A percentile compares a stretch with the other conserved stretches of the same genome.
Conservation (phyloP, 495 filamentous ascomycete genomes). For the Parathielavia hyrcaniae region DNA sequence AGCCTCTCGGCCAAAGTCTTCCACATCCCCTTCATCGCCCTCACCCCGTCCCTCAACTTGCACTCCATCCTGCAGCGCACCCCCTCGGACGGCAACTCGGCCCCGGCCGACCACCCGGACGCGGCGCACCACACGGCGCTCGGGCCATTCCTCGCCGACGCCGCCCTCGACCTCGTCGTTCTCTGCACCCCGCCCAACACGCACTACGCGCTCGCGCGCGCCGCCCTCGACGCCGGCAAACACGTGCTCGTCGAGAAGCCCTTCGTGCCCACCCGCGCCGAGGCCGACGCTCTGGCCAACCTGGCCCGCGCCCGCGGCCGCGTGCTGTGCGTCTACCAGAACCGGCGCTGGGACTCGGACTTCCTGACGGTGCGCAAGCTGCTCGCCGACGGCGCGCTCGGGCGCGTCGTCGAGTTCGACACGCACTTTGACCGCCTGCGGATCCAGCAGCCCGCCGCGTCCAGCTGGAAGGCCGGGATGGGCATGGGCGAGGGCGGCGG, state of each 20-base stretch:
- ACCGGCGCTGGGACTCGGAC: constrained; percentile 80
- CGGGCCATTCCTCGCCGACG: constrained; percentile 59
- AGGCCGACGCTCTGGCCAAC: constrained; percentile 63
- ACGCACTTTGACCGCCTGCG: constrained; percentile 76
- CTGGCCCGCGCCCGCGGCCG: constrained; percentile 57
- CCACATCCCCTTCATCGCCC: constrained; percentile 78
- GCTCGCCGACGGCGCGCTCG: constrained; percentile 48
- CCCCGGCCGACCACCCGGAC: constrained; percentile 60
- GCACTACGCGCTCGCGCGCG: constrained; percentile 60
- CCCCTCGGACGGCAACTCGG: constrained; percentile 47
- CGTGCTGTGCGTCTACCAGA: constrained; percentile 78
- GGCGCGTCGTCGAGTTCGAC: constrained; percentile 71
- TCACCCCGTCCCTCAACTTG: constrained; percentile 58
- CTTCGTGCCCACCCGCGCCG: constrained; percentile 63
- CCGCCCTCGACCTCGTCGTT: constrained; percentile 62
- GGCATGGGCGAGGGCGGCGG: constrained; percentile 59
- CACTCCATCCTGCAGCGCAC: constrained; percentile 73
- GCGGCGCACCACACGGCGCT: constrained; percentile 57
- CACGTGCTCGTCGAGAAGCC: constrained; percentile 89
- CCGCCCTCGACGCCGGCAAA: constrained; percentile 68
- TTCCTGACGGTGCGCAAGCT: constrained; percentile 68
- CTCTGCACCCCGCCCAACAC: constrained; percentile 70
- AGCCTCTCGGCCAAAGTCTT: constrained; percentile 82
- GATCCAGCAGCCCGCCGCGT: constrained; percentile 44
- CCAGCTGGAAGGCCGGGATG: constrained; percentile 64